Evolutionary conservation across 73 alveolate species (phyloP).

Genomic region (Symbiodinium pilosum): DNA sequence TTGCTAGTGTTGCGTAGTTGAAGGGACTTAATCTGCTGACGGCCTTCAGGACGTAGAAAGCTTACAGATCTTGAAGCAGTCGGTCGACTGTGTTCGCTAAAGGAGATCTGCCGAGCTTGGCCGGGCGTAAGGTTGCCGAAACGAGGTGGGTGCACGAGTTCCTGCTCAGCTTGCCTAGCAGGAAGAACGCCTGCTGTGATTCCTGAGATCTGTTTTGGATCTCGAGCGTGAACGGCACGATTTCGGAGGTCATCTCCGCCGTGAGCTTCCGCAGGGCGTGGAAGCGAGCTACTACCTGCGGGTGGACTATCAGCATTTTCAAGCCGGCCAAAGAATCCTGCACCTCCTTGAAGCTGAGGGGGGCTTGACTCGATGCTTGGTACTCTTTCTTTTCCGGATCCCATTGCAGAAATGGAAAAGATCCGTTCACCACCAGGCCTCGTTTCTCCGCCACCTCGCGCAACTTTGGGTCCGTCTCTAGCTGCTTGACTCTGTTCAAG

Average conservation of each 20-base stretch:
- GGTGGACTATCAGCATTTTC: background rate
- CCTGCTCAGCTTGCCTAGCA: background rate
- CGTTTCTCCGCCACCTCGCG: background rate
- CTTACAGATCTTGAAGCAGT: background rate
- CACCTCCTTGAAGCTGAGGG: background rate
- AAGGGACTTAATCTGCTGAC: background rate
- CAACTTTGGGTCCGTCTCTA: background rate
- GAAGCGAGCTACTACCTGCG: background rate
- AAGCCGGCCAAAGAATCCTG: no score
- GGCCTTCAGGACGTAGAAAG: background rate
- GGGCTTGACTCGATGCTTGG: background rate
- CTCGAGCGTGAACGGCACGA: background rate
- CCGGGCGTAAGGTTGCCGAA: background rate
- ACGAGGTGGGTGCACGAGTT: background rate
- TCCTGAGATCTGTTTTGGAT: background rate
- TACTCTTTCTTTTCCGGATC: background rate
- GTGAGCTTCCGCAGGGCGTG: background rate
- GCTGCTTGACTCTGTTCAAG: background rate
- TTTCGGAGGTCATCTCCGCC: background rate
- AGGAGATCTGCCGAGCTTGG: background rate
- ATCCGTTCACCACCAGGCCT: background rate
- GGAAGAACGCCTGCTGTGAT: background rate
- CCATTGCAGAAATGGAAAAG: background rate
- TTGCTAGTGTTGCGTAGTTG: background rate
- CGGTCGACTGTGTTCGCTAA: background rate